Evolutionary conservation across 2,329 filamentous ascomycete species (phyloP).

Genomic region (Fonsecaea pugnacius): DNA sequence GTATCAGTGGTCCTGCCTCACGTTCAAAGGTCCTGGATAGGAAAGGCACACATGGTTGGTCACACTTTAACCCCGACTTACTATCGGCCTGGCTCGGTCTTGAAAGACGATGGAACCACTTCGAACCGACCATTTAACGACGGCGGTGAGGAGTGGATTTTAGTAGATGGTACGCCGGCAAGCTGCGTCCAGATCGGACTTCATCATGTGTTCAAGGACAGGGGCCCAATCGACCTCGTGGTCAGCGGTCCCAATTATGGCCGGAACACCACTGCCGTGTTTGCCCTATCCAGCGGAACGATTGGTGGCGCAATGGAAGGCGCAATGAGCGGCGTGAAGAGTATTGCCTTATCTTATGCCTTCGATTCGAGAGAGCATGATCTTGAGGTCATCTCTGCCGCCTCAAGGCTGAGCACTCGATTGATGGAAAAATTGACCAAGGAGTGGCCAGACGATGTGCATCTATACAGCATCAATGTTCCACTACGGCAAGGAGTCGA

Average conservation of each 20-base stretch:
- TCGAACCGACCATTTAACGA: conserved; percentile 61
- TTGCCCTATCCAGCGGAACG: conserved; percentile 76
- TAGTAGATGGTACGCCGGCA: conserved; percentile 80
- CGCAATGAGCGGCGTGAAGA: conserved; percentile 68
- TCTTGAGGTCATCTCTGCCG: conserved; percentile 75
- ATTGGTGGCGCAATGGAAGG: conserved; percentile 78
- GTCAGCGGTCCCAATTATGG: conserved; percentile 83
- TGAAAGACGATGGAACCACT: conserved; percentile 68
- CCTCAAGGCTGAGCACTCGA: conserved; percentile 72
- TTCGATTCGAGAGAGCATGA: conserved; percentile 88
- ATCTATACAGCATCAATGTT: conserved; percentile 91
- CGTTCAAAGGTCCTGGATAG: conserved; percentile 95
- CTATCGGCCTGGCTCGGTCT: conserved; percentile 70
- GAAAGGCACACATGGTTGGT: conserved; percentile 95
- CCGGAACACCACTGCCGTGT: conserved; percentile 78
- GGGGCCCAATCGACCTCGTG: conserved; percentile 74
- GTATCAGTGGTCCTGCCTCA: conserved; percentile 92
- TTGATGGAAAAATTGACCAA: conserved; percentile 78
- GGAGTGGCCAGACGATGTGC: conserved; percentile 74
- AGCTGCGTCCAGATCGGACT: conserved; percentile 81
- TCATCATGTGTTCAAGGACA: conserved; percentile 75
- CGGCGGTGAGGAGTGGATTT: conserved; percentile 75
- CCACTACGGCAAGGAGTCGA: conserved; percentile 79
- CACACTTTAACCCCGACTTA: conserved; percentile 83
- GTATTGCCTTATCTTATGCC: conserved; percentile 86